A percentile compares a stretch with the other conserved stretches of the same genome.
phyloP scores from a whole-genome alignment of 805 yeast genomes.

The Kazachstania bromeliacearum region DNA sequence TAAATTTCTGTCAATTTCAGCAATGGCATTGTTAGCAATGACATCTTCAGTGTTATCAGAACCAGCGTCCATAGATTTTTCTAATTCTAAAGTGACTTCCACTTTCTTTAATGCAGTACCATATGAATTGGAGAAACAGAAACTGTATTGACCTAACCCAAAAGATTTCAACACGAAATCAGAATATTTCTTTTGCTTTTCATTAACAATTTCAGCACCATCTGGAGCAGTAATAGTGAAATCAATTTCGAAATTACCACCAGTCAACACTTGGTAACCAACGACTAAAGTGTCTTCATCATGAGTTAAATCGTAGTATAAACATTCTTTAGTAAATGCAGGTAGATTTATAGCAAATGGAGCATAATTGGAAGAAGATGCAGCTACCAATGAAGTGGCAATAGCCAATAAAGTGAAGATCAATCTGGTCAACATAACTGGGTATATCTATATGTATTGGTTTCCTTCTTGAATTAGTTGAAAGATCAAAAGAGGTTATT shows the following conservation, averaged over 20 bases:
- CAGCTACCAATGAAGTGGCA: slow-evolving; percentile 9
- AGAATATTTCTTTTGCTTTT: slow-evolving; percentile 52
- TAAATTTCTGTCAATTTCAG: slow-evolving; percentile 49
- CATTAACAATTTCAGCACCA: slow-evolving; percentile 39
- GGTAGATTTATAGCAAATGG: slow-evolving; percentile 32
- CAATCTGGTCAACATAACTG: slow-evolving; percentile 1
- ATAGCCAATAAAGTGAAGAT: slow-evolving; percentile 3
- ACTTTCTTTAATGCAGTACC: slow-evolving; percentile 56
- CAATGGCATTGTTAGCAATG: slow-evolving; percentile 44
- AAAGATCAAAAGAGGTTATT: not conserved
- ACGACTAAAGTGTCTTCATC: slow-evolving; percentile 35
- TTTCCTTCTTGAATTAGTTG: not conserved
- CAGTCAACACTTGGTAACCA: slow-evolving; percentile 47
- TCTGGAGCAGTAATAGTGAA: slow-evolving; percentile 50
- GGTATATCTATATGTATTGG: not conserved
- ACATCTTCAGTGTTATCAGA: slow-evolving; percentile 34
- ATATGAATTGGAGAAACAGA: slow-evolving; percentile 57
- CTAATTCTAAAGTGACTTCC: slow-evolving; percentile 50
- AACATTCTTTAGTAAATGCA: slow-evolving; percentile 37
- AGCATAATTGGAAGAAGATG: slow-evolving; percentile 18
- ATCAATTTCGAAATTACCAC: slow-evolving; percentile 61
- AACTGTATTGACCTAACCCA: slow-evolving; percentile 51
- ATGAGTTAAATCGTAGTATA: slow-evolving; percentile 29
- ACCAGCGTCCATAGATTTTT: slow-evolving; percentile 29
- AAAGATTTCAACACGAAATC: slow-evolving; percentile 52